Conservation (phyloP, 176 grass and related monocot genomes). For the Microstegium vimineum region DNA sequence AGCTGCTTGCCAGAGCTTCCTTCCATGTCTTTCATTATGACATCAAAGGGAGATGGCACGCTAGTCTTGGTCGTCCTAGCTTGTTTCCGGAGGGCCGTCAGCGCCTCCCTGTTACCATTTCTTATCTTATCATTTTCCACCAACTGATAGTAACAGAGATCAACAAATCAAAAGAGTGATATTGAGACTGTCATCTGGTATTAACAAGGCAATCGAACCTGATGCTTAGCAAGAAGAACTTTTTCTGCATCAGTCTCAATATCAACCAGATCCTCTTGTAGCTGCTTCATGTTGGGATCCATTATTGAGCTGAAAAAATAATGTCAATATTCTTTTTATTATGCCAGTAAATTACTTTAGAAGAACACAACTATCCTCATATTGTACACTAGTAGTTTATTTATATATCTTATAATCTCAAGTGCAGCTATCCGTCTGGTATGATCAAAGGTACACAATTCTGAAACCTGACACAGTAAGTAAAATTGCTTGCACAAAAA, state of each 20-base stretch:
- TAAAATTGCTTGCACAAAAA: neutral
- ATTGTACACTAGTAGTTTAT: neutral
- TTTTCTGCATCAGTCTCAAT: constrained; percentile 75
- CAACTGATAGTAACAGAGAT: constrained; percentile 31
- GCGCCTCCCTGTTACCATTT: constrained; percentile 67
- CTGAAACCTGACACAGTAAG: neutral
- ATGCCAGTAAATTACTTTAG: neutral
- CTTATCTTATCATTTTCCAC: constrained; percentile 69
- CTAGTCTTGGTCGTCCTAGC: constrained; percentile 77
- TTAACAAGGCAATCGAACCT: constrained; percentile 37
- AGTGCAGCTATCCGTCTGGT: neutral
- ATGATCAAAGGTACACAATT: neutral
- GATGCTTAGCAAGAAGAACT: constrained; percentile 78
- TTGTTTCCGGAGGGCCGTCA: constrained; percentile 65
- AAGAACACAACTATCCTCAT: neutral
- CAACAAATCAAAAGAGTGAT: neutral
- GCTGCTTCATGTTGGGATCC: constrained; percentile 62
- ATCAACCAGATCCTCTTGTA: constrained; percentile 64
- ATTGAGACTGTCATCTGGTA: neutral
- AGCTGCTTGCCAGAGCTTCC: constrained; percentile 49
- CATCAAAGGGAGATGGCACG: constrained; percentile 64
- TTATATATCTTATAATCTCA: neutral
- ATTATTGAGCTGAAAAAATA: constrained; percentile 32
- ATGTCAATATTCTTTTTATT: constrained; percentile 2
- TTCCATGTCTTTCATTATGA: constrained; percentile 77